Conservation (phyloP, 108 stramenopile species). For the Skeletonema menzelii region DNA sequence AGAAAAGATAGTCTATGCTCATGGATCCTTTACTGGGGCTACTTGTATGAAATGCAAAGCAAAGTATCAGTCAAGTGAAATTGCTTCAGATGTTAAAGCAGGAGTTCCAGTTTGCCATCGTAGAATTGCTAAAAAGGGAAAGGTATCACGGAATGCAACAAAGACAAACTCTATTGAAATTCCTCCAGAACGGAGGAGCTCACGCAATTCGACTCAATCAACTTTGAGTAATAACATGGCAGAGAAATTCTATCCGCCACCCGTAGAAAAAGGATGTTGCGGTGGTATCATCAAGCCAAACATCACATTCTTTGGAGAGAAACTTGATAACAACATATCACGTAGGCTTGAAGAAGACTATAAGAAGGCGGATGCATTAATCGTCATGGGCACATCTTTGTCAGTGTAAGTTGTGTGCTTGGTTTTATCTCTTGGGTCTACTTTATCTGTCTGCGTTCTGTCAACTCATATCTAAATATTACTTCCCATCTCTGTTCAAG, state of each 20-base stretch:
- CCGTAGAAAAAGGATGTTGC: conserved; percentile 35
- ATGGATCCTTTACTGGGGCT: conserved; percentile 70
- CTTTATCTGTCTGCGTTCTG: not conserved
- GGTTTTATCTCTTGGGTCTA: not conserved
- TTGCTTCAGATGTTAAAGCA: conserved; percentile 50
- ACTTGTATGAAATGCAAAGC: conserved; percentile 63
- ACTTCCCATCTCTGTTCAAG: conserved; percentile 15
- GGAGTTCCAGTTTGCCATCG: conserved; percentile 70
- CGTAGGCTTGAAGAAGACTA: conserved; percentile 67
- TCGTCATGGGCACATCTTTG: conserved; percentile 87
- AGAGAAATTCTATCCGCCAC: not conserved
- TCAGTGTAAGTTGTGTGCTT: conserved; percentile 61
- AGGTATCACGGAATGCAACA: not conserved
- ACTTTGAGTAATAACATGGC: not conserved
- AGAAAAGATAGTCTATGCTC: conserved; percentile 79
- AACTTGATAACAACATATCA: conserved; percentile 55
- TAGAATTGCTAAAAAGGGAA: conserved; percentile 23
- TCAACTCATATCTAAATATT: not conserved
- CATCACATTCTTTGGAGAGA: conserved; percentile 88
- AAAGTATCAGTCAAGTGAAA: conserved; percentile 51
- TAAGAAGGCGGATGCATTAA: conserved; percentile 76
- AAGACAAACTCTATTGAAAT: not conserved
- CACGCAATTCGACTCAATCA: not conserved
- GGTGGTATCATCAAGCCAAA: conserved; percentile 84
- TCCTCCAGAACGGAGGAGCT: not conserved